Base-by-base conservation (phyloP, 2,329 filamentous ascomycete genomes). In the Fusarium globosum region DNA sequence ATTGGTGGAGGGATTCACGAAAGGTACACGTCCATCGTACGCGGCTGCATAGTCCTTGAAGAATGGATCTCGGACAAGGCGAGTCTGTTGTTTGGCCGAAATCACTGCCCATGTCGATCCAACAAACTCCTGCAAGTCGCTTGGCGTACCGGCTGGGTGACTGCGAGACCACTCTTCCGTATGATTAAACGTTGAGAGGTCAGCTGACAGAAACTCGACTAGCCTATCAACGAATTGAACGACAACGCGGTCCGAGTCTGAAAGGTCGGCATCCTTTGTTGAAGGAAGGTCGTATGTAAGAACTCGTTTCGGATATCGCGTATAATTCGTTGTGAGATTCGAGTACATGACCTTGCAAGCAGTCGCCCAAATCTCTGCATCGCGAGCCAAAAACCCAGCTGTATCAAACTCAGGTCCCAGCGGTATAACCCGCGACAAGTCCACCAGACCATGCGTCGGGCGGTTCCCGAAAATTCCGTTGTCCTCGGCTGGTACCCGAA, bases 251-350 rank as follows among this genome's bases (percentile, higher is more conserved):
- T 38, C 49, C 2, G 33, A 28, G 6, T 28, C 23, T 16, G 33
- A 12, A 28, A 53, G 13, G 0, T 16, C 3, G 1, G 4, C 2
- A 0, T 16, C 23, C 3, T 38, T 38, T 6, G 2, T 10, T 6
- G 18, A 38, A 0, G 33, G 33, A 2, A 53, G 33, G 2, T 4
- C 18, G 14, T 53, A 53, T 9, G 49, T 38, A 4, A 53, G 33
- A 6, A 53, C 14, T 16, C 49, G 49, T 2, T 53, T 16, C 18
- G 49, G 49, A 38, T 53, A 38, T 2, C 23, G 18, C 1, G 18
- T 38, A 38, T 53, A 38, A 3, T 1, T 4, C 3, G 33, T 28
- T 12, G 18, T 38, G 0, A 38, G 9, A 38, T 21, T 53, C 13
- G n/a, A 21, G 18, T 53, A 38, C 23, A 53, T 38, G 2, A 21